Percentiles rank a stretch among this genome's conserved stretches.
phyloP scores from a whole-genome alignment of 202 grass and related monocot species.

The Musa balbisiana region DNA sequence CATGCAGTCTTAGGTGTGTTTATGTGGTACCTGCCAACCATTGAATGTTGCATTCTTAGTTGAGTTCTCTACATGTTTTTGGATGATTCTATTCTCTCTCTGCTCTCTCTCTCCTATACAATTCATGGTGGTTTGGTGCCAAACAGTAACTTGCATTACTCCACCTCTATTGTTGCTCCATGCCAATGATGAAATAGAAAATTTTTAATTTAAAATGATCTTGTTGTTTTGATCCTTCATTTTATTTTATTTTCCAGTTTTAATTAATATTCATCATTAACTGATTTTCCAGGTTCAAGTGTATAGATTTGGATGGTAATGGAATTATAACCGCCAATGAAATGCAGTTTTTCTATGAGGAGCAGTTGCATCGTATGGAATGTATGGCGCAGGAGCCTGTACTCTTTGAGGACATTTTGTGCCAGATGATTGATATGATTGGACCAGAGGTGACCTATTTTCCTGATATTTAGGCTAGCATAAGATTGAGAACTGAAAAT shows the following conservation, averaged over 20 bases:
- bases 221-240: neutral
- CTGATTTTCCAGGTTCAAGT: slow-evolving; percentile 78
- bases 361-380: slow-evolving; percentile 98
- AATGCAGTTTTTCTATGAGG: slow-evolving; percentile 99
- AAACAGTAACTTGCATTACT: neutral
- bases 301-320: slow-evolving; percentile 98
- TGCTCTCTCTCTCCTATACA: too few species aligned
- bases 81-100: too few species aligned
- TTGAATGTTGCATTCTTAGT: too few species aligned
- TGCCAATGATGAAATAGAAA: neutral
- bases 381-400: slow-evolving; percentile 99
- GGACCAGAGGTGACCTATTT: slow-evolving; percentile 62
- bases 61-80: too few species aligned
- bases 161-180: neutral
- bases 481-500: neutral
- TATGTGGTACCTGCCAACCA: too few species aligned
- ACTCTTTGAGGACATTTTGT: slow-evolving; percentile 96
- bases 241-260: neutral
- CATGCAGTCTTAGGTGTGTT: too few species aligned
- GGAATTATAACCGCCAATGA: slow-evolving; percentile 81
- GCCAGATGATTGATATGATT: slow-evolving; percentile 99
- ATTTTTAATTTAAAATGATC: neutral
- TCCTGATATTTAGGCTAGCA: slow-evolving; percentile 18
- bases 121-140: neutral
- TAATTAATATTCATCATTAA: slow-evolving; percentile 23